A percentile compares a stretch with the other conserved stretches of the same genome.
These are phyloP conservation scores for Ogataea degrootiae DNA, from an alignment of 805 yeast genomes.

Conservation along the genomic window DNA sequence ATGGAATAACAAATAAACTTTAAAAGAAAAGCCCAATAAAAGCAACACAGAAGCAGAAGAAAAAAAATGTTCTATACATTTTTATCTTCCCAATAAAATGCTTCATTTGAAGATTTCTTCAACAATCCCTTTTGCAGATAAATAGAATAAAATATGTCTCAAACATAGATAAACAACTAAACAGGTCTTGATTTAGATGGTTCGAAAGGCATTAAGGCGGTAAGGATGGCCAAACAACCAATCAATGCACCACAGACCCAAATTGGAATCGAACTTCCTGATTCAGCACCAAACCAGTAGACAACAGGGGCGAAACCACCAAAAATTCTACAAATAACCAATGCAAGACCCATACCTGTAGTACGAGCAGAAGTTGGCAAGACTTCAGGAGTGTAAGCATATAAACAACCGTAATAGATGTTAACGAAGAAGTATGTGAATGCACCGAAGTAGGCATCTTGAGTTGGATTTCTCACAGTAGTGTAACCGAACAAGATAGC, in stretches of 20 bases:
- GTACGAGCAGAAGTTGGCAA: conserved; percentile 50
- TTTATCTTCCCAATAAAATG: too few species aligned
- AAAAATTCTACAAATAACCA: conserved; percentile 48
- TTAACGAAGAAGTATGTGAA: conserved; percentile 45
- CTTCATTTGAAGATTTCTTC: too few species aligned
- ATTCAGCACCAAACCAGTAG: conserved; percentile 42
- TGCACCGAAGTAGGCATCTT: conserved; percentile 46
- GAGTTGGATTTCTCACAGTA: conserved; percentile 49
- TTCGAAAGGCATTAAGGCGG: conserved; percentile 46
- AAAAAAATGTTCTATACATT: too few species aligned
- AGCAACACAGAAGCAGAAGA: too few species aligned
- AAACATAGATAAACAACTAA: conserved; percentile 5
- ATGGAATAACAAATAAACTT: too few species aligned
- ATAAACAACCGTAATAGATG: conserved; percentile 53
- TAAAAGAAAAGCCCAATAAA: too few species aligned
- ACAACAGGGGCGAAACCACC: conserved; percentile 58
- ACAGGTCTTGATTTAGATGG: conserved; percentile 37
- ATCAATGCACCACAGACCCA: conserved; percentile 58
- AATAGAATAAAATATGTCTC: too few species aligned
- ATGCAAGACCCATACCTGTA: conserved; percentile 56
- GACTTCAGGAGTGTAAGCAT: conserved; percentile 65
- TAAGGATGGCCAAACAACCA: conserved; percentile 41
- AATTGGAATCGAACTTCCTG: conserved; percentile 53
- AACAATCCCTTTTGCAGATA: too few species aligned
- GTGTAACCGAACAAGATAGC: conserved; percentile 60